These are phyloP conservation scores for Backusella circina DNA, from an alignment of 192 early-diverging fungal species.

Conservation along the genomic window DNA sequence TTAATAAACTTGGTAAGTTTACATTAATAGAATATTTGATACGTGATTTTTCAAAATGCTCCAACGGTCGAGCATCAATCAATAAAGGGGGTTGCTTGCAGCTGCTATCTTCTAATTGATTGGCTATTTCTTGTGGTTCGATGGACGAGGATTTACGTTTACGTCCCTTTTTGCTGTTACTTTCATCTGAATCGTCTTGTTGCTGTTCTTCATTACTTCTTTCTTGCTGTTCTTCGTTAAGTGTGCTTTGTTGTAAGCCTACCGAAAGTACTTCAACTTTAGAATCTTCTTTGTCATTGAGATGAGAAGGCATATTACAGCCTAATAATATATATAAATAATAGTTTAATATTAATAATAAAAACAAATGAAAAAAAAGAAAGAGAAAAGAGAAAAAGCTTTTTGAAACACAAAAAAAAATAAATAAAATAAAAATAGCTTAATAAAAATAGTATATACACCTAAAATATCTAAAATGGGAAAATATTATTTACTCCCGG, in stretches of 20 bases:
- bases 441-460: neutral
- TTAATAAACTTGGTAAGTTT: constrained; percentile 51
- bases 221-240: neutral
- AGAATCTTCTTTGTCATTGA: neutral
- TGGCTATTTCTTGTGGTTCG: neutral
- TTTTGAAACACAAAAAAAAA: neutral
- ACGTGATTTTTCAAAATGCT: constrained; percentile 24
- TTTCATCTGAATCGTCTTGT: neutral
- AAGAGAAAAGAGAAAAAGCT: neutral
- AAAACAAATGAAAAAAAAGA: neutral
- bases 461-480: neutral
- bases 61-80: constrained; percentile 27
- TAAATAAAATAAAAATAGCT: neutral
- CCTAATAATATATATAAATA: neutral
- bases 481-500: neutral
- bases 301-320: constrained; percentile 4
- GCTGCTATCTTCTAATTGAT: neutral
- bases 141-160: neutral
- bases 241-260: neutral
- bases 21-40: constrained; percentile 48
- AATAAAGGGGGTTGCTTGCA: neutral
- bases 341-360: neutral
- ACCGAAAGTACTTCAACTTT: constrained; percentile 1
- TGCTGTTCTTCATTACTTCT: neutral
- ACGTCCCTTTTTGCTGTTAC: neutral